phyloP scores from a whole-genome alignment of 1,284 basidiomycete genomes.

The Microbotryum silenes-acaulis region DNA sequence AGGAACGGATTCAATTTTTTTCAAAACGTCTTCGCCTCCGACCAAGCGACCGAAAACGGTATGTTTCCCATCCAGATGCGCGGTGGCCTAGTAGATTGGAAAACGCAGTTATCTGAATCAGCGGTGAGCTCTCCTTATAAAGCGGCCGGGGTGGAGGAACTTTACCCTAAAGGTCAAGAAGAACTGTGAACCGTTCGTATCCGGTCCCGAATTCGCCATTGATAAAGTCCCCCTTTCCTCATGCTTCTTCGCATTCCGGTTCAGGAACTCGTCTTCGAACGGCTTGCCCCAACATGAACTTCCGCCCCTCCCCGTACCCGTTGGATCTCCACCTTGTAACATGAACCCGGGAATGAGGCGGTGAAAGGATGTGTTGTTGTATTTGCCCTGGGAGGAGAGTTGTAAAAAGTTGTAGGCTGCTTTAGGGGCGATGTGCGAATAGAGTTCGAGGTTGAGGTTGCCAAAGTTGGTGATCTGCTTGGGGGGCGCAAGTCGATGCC shows the following conservation, averaged over 20 bases:
- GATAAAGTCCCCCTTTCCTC: slow-evolving; percentile 69
- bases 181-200: slow-evolving; percentile 64
- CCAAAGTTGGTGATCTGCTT: slow-evolving; percentile 54
- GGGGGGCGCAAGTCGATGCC: too few relatives aligned
- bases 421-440: slow-evolving; percentile 90
- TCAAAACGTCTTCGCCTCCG: slow-evolving; percentile 82
- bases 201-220: slow-evolving; percentile 86
- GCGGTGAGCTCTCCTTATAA: too few relatives aligned
- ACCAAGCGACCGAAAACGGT: slow-evolving; percentile 96
- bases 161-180: slow-evolving; percentile 68
- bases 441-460: slow-evolving; percentile 82
- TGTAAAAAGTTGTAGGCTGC: slow-evolving; percentile 95
- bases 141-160: too few relatives aligned
- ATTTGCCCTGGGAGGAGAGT: slow-evolving; percentile 80
- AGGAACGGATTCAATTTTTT: slow-evolving; percentile 71
- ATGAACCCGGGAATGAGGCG: slow-evolving; percentile 94
- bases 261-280: slow-evolving; percentile 84
- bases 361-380: slow-evolving; percentile 80
- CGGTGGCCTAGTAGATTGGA: slow-evolving; percentile 44
- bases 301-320: slow-evolving; percentile 88
- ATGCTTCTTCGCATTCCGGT: slow-evolving; percentile 48
- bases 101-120: too few relatives aligned
- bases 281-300: slow-evolving; percentile 90
- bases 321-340: slow-evolving; percentile 49
- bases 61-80: slow-evolving; percentile 63